Percentiles rank a stretch among this genome's conserved stretches.
Evolutionary conservation across 1,284 basidiomycete genomes (phyloP).

Genomic region (Sporisorium iseilematis-ciliati): DNA sequence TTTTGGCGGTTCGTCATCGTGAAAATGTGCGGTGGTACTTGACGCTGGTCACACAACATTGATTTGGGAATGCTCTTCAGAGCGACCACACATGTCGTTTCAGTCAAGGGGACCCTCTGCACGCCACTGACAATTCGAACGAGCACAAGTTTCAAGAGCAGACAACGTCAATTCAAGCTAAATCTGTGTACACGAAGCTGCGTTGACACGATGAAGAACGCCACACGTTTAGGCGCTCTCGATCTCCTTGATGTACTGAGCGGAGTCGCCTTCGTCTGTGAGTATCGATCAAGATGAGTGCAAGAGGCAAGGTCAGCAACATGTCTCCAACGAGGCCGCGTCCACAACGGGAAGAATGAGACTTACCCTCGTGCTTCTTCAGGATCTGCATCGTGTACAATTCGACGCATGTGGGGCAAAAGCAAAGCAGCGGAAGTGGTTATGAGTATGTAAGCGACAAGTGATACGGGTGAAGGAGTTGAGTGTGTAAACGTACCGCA

Average conservation of each 20-base stretch:
- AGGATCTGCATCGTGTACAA: slow-evolving; percentile 40
- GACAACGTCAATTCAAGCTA: background rate
- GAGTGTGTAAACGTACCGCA: slow-evolving; percentile 35
- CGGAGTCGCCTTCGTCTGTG: slow-evolving; percentile 56
- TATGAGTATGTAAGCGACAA: background rate
- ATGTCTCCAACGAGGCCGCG: background rate
- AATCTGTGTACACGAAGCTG: too few relatives aligned
- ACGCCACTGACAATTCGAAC: background rate
- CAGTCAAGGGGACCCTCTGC: background rate
- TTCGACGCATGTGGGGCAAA: background rate
- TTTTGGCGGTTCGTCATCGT: background rate
- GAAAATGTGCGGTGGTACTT: background rate
- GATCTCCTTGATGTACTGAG: slow-evolving; percentile 58
- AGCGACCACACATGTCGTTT: background rate
- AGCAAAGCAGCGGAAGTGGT: background rate
- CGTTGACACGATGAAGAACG: background rate
- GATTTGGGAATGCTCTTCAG: too few relatives aligned
- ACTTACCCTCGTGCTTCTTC: slow-evolving; percentile 60
- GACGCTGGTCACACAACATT: background rate
- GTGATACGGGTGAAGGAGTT: background rate
- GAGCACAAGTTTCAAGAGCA: background rate
- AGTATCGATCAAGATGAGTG: background rate
- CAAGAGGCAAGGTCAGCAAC: background rate
- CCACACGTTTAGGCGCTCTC: slow-evolving; percentile 44
- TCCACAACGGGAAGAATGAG: background rate